These are phyloP conservation scores for Zygnema cylindricum DNA, from an alignment of 139 green algal species.

Conservation along the genomic window DNA sequence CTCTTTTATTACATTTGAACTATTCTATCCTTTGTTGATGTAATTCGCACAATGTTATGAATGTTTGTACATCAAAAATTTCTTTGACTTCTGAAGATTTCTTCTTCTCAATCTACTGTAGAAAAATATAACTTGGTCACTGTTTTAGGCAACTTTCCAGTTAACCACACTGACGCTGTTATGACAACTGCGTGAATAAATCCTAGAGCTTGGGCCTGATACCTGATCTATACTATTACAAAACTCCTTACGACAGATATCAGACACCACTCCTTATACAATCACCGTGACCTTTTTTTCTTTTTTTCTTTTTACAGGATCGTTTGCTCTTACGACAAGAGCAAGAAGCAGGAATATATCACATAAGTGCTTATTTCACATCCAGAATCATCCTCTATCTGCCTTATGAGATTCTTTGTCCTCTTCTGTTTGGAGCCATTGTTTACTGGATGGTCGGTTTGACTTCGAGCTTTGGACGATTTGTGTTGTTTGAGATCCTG, in stretches of 20 bases:
- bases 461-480: slow-evolving; percentile 28
- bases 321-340: slow-evolving; percentile 10
- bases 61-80: no score
- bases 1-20: slow-evolving; percentile 15
- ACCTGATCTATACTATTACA: no score
- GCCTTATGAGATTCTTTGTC: slow-evolving; percentile 42
- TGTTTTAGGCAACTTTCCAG: no score
- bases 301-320: slow-evolving; percentile 10
- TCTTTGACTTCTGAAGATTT: neutral
- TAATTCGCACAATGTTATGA: no score
- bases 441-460: slow-evolving; percentile 49
- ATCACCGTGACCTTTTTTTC: no score
- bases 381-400: slow-evolving; percentile 19
- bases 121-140: no score
- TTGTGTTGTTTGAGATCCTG: slow-evolving; percentile 31
- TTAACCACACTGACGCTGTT: no score
- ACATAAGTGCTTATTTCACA: slow-evolving; percentile 38
- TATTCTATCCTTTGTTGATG: no score
- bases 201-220: no score
- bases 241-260: no score
- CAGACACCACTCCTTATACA: no score
- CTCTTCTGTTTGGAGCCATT: slow-evolving; percentile 36
- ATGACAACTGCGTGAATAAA: no score
- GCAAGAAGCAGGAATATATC: slow-evolving; percentile 45
- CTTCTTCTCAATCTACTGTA: neutral